A percentile compares a stretch with the other conserved stretches of the same genome.
These are phyloP conservation scores for Camillea tinctor DNA, from an alignment of 2,329 filamentous ascomycete genomes.

Conservation along the genomic window DNA sequence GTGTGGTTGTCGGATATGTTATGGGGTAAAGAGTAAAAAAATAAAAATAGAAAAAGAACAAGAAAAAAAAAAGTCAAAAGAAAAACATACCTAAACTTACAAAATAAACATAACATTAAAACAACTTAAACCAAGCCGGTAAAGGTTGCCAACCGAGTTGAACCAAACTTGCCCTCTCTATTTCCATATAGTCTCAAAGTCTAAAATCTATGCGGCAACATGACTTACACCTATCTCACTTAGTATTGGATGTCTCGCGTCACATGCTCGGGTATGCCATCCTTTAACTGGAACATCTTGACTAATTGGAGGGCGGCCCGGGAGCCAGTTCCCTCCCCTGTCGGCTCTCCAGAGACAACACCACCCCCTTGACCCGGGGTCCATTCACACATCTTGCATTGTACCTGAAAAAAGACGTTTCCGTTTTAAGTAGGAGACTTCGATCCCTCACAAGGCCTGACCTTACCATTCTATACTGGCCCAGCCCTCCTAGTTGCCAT, in stretches of 20 bases:
- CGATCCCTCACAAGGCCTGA: constrained; percentile 13
- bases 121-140: too few species aligned
- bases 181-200: too few species aligned
- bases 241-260: constrained; percentile 22
- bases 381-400: constrained; percentile 20
- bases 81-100: too few species aligned
- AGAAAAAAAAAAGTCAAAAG: too few species aligned
- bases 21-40: too few species aligned
- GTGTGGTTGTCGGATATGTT: too few species aligned
- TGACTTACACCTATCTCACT: not conserved
- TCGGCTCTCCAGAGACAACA: constrained; percentile 10
- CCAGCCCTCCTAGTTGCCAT: constrained; percentile 6
- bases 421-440: constrained; percentile 30
- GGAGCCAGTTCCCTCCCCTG: constrained; percentile 26
- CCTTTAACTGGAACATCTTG: constrained; percentile 23
- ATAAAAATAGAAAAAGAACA: too few species aligned
- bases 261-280: constrained; percentile 26
- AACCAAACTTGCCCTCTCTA: not conserved
- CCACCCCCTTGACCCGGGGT: constrained; percentile 5
- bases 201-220: not conserved
- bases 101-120: too few species aligned
- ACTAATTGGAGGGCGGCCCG: constrained; percentile 18
- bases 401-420: constrained; percentile 28
- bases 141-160: not conserved
- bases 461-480: constrained; percentile 7